Conservation (phyloP, 371 early-diverging fungal genomes). For the Mucor piriformis region DNA sequence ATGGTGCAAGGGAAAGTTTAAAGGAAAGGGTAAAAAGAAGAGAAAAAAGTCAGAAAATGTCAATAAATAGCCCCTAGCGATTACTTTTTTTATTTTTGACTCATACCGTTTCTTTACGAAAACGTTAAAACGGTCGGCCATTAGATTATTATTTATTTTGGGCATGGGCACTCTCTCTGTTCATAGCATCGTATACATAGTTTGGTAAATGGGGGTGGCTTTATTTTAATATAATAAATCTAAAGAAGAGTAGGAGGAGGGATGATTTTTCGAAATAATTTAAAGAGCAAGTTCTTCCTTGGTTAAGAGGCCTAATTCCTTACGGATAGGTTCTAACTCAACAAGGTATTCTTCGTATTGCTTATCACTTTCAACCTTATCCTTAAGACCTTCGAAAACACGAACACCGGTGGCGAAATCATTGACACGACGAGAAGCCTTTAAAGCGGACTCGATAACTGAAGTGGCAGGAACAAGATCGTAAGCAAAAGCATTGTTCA, state of each 20-base stretch:
- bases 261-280: constrained; percentile 3
- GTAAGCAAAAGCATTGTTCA: constrained; percentile 95
- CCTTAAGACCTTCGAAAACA: constrained; percentile 90
- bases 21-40: neutral
- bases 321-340: constrained; percentile 81
- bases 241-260: neutral
- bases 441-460: constrained; percentile 85
- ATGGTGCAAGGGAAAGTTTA: neutral
- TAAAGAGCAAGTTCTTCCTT: constrained; percentile 82
- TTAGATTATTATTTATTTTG: neutral
- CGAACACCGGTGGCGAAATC: constrained; percentile 91
- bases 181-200: no score
- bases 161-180: no score
- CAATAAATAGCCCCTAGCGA: neutral
- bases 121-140: neutral
- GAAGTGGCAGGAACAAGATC: constrained; percentile 90
- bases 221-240: neutral
- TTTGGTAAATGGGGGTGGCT: neutral
- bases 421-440: constrained; percentile 89
- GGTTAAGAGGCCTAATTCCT: constrained; percentile 84
- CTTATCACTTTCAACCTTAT: constrained; percentile 79
- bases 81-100: neutral
- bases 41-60: neutral
- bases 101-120: neutral
- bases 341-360: constrained; percentile 88